Evolutionary conservation across 805 yeast genomes (phyloP), one percentile per base, ranked within the genome.

Genomic region (Metschnikowia cerradonensis): DNA sequence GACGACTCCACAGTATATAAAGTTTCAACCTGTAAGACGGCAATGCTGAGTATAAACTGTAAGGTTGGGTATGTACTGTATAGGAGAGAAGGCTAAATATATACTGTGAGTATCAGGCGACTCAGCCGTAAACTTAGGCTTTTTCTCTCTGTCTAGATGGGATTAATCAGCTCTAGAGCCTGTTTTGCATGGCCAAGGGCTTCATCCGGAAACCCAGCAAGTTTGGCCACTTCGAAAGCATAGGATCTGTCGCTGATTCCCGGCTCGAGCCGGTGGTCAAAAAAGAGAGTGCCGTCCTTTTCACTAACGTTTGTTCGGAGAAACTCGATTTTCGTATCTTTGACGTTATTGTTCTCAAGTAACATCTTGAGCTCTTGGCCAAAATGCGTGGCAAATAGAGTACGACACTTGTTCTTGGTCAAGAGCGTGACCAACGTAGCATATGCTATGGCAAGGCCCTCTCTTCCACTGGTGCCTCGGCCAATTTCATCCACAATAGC

Each of bases 351-450:
- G 40, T 67, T 64, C 0, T 50, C 54, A 22, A 73, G 56, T 17
- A 85, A 60, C 0, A 62, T 54, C n/a, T 75, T 62, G 14, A 73
- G 55, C 47, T 73, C 78, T 20, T 52, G 60, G 1, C 77, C 78
- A 67, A 83, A 90, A 72, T 90, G 97, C 0, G 97, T 90, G 1
- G 97, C 96, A 73, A 90, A 90, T n/a, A 90, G 68, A 0, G 91
- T 76, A 23, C 92, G 75, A 59, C 94, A 84, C 57, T 78, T 73
- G 56, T 84, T 87, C 3, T 64, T 64, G 19, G 69, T 65, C 13
- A 80, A 57, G 49, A 90, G 67, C 60, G 83, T 79, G 37, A 78
- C 65, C 44, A 90, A 66, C 0, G 91, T 77, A 0, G 95, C 91
- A 70, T 75, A 88, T 1, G 97, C 96, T 49, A 90, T 83, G 1